A percentile compares a stretch with the other conserved stretches of the same genome.
Evolutionary conservation across 208 protist species (phyloP).

Genomic region (Crithidia expoeki): DNA sequence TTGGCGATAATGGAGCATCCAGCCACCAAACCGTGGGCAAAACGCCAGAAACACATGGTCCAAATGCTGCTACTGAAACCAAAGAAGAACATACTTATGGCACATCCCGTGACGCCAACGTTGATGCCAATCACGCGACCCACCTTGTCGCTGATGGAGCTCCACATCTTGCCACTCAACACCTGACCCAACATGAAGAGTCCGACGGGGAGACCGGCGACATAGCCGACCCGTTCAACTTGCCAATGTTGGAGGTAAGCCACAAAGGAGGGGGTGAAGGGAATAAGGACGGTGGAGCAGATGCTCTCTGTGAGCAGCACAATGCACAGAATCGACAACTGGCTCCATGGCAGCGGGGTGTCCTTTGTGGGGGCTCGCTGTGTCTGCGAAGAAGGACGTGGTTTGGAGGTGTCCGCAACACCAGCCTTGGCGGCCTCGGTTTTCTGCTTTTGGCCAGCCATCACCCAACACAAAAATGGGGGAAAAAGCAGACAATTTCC

Average conservation of each 20-base stretch:
- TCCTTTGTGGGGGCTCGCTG: slow-evolving; percentile 20
- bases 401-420: not conserved
- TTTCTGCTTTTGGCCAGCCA: not conserved
- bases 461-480: not conserved
- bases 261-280: slow-evolving; percentile 75
- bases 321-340: slow-evolving; percentile 60
- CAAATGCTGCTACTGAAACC: slow-evolving; percentile 65
- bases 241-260: slow-evolving; percentile 48
- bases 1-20: slow-evolving; percentile 79
- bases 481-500: too few species aligned
- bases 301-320: slow-evolving; percentile 80
- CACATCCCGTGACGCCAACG: slow-evolving; percentile 56
- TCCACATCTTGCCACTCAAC: slow-evolving; percentile 71
- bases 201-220: slow-evolving; percentile 66
- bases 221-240: slow-evolving; percentile 53
- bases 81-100: slow-evolving; percentile 68
- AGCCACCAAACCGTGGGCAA: slow-evolving; percentile 72
- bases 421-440: not conserved
- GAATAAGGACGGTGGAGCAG: slow-evolving; percentile 75
- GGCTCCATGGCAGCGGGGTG: slow-evolving; percentile 67
- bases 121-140: slow-evolving; percentile 64
- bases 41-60: slow-evolving; percentile 66
- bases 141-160: slow-evolving; percentile 67
- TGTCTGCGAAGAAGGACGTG: not conserved
- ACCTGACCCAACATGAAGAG: slow-evolving; percentile 88